Base-by-base conservation (phyloP, 2,329 filamentous ascomycete genomes). In the Colletotrichum chlorophyti region DNA sequence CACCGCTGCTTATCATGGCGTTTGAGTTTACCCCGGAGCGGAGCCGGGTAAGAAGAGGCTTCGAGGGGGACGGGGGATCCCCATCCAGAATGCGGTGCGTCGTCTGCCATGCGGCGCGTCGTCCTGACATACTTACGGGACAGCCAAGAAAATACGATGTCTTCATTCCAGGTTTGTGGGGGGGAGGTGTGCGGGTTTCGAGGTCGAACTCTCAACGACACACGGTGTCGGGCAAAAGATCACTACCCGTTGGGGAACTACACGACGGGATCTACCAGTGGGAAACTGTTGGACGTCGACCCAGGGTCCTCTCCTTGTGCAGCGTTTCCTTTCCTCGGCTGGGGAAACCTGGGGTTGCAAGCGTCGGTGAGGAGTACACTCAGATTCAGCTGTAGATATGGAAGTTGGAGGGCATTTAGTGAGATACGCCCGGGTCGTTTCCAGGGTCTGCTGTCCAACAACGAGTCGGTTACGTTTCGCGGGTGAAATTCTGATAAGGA, bases 1-100 rank as follows among this genome's bases (percentile, higher is more conserved):
- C 55, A 59, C 51, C 55, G 55, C 55, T 55, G 50, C n/a, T 35
- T 55, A 26, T 54, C 38, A 49, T 37, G 43, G 43, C 50, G 43
- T 59, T 19, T 45, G 37, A 26, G 15, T 55, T 59, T 32, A 17
- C 42, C 31, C 31, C 35, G 47, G 37, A 48, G 24, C 19, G 42
- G 49, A 26, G 23, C 54, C 49, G 54, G 54, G 35, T 42, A 4
- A 26, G 40, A 42, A 8, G n/a, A 27, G 32, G 11, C 27, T n/a
- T n/a, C 10, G 3, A 21, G 23, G 11, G 9, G 10, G 15, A 15
- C 8, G 11, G 32, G 45, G 15, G 17, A n/a, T n/a, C n/a, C n/a
- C 15, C 19, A 38, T 34, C 26, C 32, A 52, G 53, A 27, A 52
- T 32, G 26, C 12, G 42, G 42, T 19, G 19, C n/a, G 38, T 47